A percentile compares a stretch with the other conserved stretches of the same genome.
Evolutionary conservation across 2,329 filamentous ascomycete species (phyloP).

Genomic region (Ophiostoma sp.): DNA sequence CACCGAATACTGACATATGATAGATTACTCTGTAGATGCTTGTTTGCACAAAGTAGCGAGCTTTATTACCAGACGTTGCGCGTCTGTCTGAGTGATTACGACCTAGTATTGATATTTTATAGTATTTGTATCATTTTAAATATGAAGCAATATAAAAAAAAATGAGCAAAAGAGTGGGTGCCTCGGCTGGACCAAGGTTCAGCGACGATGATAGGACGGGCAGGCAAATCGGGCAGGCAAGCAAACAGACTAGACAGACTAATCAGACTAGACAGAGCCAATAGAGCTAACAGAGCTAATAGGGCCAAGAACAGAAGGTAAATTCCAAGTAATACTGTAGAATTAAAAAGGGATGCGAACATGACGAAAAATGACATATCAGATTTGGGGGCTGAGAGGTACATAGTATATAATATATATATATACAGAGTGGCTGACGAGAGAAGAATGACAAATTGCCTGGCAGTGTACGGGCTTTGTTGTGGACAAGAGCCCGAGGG

Average conservation of each 20-base stretch:
- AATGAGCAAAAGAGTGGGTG: constrained; percentile 11
- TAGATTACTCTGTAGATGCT: background rate
- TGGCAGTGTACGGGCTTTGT: background rate
- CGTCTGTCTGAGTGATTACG: constrained; percentile 7
- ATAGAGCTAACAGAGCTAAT: background rate
- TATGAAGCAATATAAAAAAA: background rate
- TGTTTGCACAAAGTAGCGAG: background rate
- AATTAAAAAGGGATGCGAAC: background rate
- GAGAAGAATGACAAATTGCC: background rate
- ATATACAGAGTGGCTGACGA: background rate
- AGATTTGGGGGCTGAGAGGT: background rate
- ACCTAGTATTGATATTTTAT: background rate
- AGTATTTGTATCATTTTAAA: background rate
- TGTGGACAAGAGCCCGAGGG: background rate
- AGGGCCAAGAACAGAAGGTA: background rate
- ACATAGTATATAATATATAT: too few relatives aligned
- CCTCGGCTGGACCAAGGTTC: background rate
- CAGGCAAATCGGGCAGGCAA: background rate
- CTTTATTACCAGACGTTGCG: background rate
- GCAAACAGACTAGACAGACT: background rate
- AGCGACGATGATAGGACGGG: background rate
- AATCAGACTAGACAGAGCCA: background rate
- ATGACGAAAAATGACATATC: constrained; percentile 2
- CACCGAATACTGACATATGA: constrained; percentile 1
- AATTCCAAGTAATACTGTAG: background rate